These are phyloP conservation scores for Rosa lucieae DNA, from an alignment of 306 rosid species.

Conservation along the genomic window DNA sequence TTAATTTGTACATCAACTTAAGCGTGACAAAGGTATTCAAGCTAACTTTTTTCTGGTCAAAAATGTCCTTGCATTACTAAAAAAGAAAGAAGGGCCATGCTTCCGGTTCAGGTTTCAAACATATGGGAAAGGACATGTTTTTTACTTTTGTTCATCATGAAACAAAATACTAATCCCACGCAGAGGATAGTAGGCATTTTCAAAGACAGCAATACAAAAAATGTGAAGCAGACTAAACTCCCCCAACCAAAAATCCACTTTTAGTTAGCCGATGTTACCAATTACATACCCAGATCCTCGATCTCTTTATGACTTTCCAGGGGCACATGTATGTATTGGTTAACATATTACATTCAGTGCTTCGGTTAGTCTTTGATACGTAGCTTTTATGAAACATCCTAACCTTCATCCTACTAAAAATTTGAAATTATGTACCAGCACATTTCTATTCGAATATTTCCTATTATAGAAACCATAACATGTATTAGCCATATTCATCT, in stretches of 20 bases:
- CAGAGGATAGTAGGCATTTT: not conserved
- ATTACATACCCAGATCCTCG: not conserved
- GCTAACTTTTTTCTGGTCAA: not conserved
- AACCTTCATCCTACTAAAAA: not conserved
- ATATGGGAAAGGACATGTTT: not conserved
- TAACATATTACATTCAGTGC: not conserved
- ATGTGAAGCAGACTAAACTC: not conserved
- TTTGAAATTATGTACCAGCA: not conserved
- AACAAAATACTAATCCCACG: not conserved
- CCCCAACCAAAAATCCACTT: not conserved
- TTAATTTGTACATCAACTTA: not conserved
- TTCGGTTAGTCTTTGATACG: not conserved
- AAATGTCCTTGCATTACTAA: not conserved
- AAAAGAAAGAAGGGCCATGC: not conserved
- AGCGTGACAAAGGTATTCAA: not conserved
- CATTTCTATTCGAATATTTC: not conserved
- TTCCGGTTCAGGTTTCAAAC: not conserved
- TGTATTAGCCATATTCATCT: not conserved
- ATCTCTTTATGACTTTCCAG: not conserved
- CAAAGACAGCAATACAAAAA: not conserved
- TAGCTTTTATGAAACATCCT: not conserved
- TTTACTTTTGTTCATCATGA: not conserved
- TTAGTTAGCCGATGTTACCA: not conserved
- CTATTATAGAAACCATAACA: not conserved
- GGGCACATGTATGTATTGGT: not conserved